A percentile compares a stretch with the other conserved stretches of the same genome.
Conservation (phyloP, 345 rosid genomes). For the Brassica rapa region DNA sequence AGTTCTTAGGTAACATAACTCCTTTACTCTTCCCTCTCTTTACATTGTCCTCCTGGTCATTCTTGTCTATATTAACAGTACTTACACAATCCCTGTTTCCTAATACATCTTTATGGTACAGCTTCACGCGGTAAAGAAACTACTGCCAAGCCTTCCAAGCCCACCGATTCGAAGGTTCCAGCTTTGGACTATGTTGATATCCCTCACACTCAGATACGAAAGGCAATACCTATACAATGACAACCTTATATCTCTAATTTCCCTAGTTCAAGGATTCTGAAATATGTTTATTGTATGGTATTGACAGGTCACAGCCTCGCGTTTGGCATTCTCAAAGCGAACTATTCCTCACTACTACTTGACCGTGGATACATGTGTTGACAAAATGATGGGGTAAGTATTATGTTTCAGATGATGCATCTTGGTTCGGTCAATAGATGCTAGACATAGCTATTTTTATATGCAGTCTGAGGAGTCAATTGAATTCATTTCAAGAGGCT, state of each 20-base stretch:
- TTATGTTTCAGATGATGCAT: conserved; percentile 9
- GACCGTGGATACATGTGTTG: conserved; percentile 90
- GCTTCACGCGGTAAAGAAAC: conserved; percentile 75
- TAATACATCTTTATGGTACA: conserved; percentile 39
- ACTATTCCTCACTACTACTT: conserved; percentile 96
- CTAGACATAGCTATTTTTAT: conserved; percentile 12
- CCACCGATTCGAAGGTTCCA: conserved; percentile 48
- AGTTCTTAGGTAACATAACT: conserved; percentile 66
- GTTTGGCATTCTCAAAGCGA: conserved; percentile 89
- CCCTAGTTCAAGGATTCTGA: conserved; percentile 1
- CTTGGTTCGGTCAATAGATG: neutral
- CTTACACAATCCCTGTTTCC: conserved; percentile 17
- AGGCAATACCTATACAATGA: conserved; percentile 47
- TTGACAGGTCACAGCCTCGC: conserved; percentile 88
- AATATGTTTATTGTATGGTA: conserved; percentile 24
- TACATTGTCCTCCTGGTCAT: neutral
- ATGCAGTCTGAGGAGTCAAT: conserved; percentile 71
- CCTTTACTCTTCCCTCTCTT: neutral
- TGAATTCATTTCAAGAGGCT: conserved; percentile 84
- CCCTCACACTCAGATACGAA: conserved; percentile 92
- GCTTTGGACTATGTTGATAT: conserved; percentile 80
- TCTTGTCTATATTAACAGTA: neutral
- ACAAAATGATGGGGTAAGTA: conserved; percentile 81
- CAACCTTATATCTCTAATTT: neutral
- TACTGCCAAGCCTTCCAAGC: conserved; percentile 56